Evolutionary conservation across 331 rosid genomes (phyloP).

Genomic region (Spiraea crenata): DNA sequence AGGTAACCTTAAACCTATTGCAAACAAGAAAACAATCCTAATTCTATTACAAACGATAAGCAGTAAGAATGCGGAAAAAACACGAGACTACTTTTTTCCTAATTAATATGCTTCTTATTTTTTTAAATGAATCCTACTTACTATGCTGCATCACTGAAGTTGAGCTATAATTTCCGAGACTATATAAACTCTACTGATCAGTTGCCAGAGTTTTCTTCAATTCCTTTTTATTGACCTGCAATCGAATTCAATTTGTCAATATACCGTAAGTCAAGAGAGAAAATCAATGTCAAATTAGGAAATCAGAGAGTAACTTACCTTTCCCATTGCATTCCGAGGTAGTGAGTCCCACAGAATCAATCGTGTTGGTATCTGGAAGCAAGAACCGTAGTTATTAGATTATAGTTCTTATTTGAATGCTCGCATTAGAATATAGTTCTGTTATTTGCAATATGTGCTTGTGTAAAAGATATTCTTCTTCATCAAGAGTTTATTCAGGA

Average conservation of each 20-base stretch:
- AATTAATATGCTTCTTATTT: no score
- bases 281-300: neutral
- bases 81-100: no score
- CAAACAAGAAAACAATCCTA: no score
- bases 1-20: no score
- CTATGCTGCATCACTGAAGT: neutral
- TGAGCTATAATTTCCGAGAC: neutral
- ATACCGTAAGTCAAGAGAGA: neutral
- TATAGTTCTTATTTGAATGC: neutral
- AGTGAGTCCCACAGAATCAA: conserved; percentile 66
- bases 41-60: no score
- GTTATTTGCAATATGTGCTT: neutral
- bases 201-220: conserved; percentile 58
- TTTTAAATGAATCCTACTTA: no score
- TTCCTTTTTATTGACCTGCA: conserved; percentile 86
- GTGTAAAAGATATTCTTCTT: neutral
- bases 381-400: neutral
- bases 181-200: conserved; percentile 26
- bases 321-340: conserved; percentile 97
- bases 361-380: conserved; percentile 67
- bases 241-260: conserved; percentile 16
- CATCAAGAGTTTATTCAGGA: neutral
- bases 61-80: no score
- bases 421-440: neutral
- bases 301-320: conserved; percentile 45